Percentiles rank a stretch among this genome's conserved stretches.
Evolutionary conservation across 2,329 filamentous ascomycete genomes (phyloP).

Genomic region (Phaeosphaeria sp.): DNA sequence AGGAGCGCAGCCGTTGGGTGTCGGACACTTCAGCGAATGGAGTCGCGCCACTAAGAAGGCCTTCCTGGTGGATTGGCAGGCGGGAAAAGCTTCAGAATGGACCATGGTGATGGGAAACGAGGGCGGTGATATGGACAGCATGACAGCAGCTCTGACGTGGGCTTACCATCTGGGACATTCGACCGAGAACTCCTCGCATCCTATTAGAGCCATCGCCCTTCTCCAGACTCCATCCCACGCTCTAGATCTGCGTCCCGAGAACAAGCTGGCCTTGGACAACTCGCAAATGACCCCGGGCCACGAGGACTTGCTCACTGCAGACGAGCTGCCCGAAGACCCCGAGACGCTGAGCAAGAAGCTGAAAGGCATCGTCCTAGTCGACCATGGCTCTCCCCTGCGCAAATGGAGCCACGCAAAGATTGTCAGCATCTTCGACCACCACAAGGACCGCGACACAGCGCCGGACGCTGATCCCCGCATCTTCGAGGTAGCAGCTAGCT

Average conservation of each 20-base stretch:
- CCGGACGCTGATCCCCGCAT: slow-evolving; percentile 53
- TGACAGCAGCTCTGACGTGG: slow-evolving; percentile 56
- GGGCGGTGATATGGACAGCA: slow-evolving; percentile 54
- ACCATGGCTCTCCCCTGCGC: slow-evolving; percentile 52
- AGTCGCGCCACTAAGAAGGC: slow-evolving; percentile 55
- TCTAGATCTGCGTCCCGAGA: slow-evolving; percentile 57
- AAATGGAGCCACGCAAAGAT: slow-evolving; percentile 55
- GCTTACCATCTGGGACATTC: slow-evolving; percentile 57
- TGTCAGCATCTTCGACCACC: slow-evolving; percentile 57
- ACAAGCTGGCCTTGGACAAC: slow-evolving; percentile 54
- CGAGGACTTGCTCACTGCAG: slow-evolving; percentile 55
- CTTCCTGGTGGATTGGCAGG: slow-evolving; percentile 58
- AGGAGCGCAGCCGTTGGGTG: slow-evolving; percentile 37
- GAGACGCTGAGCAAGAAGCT: slow-evolving; percentile 53
- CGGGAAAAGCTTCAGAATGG: slow-evolving; percentile 52
- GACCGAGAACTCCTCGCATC: slow-evolving; percentile 51
- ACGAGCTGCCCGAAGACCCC: slow-evolving; percentile 56
- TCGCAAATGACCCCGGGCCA: slow-evolving; percentile 56
- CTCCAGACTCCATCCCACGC: slow-evolving; percentile 56
- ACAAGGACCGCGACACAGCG: slow-evolving; percentile 52
- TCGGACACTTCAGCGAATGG: slow-evolving; percentile 60
- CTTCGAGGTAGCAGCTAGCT: slow-evolving; percentile 54
- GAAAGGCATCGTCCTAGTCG: slow-evolving; percentile 56
- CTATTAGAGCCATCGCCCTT: slow-evolving; percentile 55
- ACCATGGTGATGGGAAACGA: slow-evolving; percentile 57